A percentile compares a stretch with the other conserved stretches of the same genome.
These are phyloP conservation scores for Millerozyma miso DNA, from an alignment of 805 yeast genomes.

Conservation along the genomic window DNA sequence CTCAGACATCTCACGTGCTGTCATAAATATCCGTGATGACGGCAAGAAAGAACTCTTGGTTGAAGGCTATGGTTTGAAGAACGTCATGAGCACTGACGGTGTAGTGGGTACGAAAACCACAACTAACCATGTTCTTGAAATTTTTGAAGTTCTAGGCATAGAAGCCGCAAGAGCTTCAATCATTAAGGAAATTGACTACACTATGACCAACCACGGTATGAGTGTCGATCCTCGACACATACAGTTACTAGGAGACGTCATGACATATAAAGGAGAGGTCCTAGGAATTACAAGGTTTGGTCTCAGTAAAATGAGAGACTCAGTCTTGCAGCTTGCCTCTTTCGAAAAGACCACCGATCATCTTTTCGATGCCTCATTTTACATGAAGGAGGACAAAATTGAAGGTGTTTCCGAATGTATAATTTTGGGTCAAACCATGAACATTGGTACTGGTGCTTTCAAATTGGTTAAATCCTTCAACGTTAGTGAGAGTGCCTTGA, in stretches of 20 bases:
- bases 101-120: conserved; percentile 80
- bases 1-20: conserved; percentile 90
- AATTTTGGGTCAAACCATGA: conserved; percentile 96
- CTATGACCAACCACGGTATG: conserved; percentile 99
- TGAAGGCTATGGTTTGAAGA: conserved; percentile 95
- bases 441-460: conserved; percentile 96
- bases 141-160: conserved; percentile 85
- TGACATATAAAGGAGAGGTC: conserved; percentile 98
- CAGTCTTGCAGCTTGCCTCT: conserved; percentile 93
- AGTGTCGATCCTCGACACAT: conserved; percentile 99
- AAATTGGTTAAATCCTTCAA: conserved; percentile 65
- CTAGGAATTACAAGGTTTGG: conserved; percentile 98
- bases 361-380: conserved; percentile 95
- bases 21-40: conserved; percentile 85
- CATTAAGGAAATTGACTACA: conserved; percentile 90
- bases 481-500: conserved; percentile 39
- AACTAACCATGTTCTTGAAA: conserved; percentile 92
- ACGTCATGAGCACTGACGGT: conserved; percentile 98
- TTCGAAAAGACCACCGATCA: conserved; percentile 99
- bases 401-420: conserved; percentile 99
- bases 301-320: conserved; percentile 96
- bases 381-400: conserved; percentile 90
- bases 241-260: conserved; percentile 94
- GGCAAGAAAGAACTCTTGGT: conserved; percentile 87
- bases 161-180: conserved; percentile 96